These are phyloP conservation scores for Lepidopterella palustris DNA, from an alignment of 495 filamentous ascomycete species.

Conservation along the genomic window DNA sequence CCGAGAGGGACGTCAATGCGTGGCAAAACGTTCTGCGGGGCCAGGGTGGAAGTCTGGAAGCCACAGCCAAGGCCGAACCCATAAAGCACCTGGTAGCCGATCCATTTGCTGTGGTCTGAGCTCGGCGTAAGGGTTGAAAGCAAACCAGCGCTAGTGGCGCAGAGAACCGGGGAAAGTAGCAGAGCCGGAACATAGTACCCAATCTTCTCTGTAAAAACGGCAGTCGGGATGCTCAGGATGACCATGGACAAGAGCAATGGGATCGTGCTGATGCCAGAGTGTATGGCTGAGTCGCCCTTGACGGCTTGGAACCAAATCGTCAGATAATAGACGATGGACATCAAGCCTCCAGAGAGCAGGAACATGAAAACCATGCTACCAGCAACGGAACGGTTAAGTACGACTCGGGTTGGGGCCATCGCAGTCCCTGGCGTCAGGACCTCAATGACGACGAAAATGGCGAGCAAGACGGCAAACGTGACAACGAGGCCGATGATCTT, in stretches of 20 bases:
- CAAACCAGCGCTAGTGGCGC: constrained; percentile 62
- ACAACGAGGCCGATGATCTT: constrained; percentile 66
- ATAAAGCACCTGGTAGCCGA: constrained; percentile 67
- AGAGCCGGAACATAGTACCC: constrained; percentile 78
- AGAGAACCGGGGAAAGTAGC: constrained; percentile 51
- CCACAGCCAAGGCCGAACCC: constrained; percentile 57
- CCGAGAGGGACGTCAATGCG: constrained; percentile 1
- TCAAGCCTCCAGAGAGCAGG: constrained; percentile 56
- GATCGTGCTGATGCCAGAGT: constrained; percentile 70
- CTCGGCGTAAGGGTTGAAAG: constrained; percentile 56
- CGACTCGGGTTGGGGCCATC: constrained; percentile 65
- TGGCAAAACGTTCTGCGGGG: not conserved
- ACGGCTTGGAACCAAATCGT: constrained; percentile 89
- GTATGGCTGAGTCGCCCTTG: constrained; percentile 57
- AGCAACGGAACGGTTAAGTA: constrained; percentile 62
- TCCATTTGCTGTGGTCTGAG: constrained; percentile 53
- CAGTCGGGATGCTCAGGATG: constrained; percentile 53
- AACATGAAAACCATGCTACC: constrained; percentile 48
- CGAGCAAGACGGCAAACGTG: constrained; percentile 59
- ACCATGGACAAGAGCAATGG: constrained; percentile 63
- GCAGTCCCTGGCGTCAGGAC: constrained; percentile 61
- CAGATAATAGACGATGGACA: constrained; percentile 51
- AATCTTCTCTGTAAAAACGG: constrained; percentile 49
- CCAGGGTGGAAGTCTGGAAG: not conserved
- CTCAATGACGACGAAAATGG: constrained; percentile 58